Evolutionary conservation across 306 rosid genomes (phyloP).

Genomic region (Sophora flavescens): DNA sequence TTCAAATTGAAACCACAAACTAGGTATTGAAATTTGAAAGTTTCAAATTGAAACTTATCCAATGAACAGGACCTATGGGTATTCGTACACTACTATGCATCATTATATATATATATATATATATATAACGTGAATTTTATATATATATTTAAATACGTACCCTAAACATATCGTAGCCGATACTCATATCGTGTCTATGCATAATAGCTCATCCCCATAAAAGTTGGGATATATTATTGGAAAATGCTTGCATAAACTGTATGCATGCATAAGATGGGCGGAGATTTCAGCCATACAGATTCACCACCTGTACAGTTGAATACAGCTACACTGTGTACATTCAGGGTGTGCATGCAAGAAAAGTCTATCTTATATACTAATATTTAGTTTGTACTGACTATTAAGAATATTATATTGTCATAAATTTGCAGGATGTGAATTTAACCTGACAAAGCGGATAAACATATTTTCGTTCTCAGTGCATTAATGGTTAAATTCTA

Average conservation of each 20-base stretch:
- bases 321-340: slow-evolving; percentile 8
- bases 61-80: too few relatives aligned
- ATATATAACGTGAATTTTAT: too few relatives aligned
- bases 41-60: too few relatives aligned
- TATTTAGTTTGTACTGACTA: slow-evolving; percentile 2
- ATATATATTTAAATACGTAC: too few relatives aligned
- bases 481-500: background rate
- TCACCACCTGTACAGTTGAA: slow-evolving; percentile 19
- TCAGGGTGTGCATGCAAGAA: slow-evolving; percentile 5
- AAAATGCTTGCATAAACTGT: background rate
- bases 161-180: too few relatives aligned
- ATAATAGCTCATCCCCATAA: background rate
- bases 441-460: slow-evolving; percentile 6
- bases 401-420: background rate
- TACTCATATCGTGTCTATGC: too few relatives aligned
- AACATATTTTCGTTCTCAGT: slow-evolving; percentile 1
- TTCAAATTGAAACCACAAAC: too few relatives aligned
- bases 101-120: too few relatives aligned
- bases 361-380: background rate
- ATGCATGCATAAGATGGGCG: background rate
- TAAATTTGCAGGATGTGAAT: background rate
- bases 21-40: too few relatives aligned
- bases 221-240: slow-evolving; percentile 1
- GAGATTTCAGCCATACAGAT: slow-evolving; percentile 15
- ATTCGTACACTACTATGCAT: too few relatives aligned